These are phyloP conservation scores for Anastatica hierochuntica DNA, from an alignment of 345 rosid genomes.

Conservation along the genomic window DNA sequence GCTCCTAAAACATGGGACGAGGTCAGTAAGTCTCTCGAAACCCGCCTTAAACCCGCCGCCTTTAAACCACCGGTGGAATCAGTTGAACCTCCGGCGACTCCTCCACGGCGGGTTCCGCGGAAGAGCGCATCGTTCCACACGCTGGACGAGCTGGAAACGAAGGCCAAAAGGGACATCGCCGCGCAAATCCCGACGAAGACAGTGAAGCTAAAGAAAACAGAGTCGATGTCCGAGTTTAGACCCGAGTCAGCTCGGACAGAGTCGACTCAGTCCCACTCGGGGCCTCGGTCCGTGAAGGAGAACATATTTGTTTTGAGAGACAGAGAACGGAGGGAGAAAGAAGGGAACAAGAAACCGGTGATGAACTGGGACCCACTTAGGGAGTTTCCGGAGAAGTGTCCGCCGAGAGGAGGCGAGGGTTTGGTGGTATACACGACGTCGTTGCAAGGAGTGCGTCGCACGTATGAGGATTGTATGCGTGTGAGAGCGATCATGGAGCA, in stretches of 20 bases:
- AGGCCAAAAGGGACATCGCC: slow-evolving; percentile 13
- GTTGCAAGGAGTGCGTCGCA: slow-evolving; percentile 71
- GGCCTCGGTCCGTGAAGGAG: slow-evolving; percentile 45
- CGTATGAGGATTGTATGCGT: slow-evolving; percentile 60
- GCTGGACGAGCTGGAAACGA: slow-evolving; percentile 66
- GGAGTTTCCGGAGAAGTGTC: slow-evolving; percentile 65
- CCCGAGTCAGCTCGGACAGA: slow-evolving; percentile 12
- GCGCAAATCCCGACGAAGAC: slow-evolving; percentile 11
- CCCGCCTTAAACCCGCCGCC: slow-evolving; percentile 40
- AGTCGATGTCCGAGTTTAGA: slow-evolving; percentile 25
- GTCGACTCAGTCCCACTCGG: slow-evolving; percentile 16
- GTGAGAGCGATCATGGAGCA: slow-evolving; percentile 43
- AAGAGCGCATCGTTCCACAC: slow-evolving; percentile 76
- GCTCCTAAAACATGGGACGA: slow-evolving; percentile 89
- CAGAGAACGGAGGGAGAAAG: slow-evolving; percentile 53
- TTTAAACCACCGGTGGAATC: neutral
- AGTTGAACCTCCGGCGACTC: slow-evolving; percentile 18
- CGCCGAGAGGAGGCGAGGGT: slow-evolving; percentile 56
- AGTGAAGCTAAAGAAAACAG: slow-evolving; percentile 31
- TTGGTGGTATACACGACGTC: slow-evolving; percentile 86
- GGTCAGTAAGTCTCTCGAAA: slow-evolving; percentile 70
- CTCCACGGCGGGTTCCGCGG: slow-evolving; percentile 24
- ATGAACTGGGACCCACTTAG: slow-evolving; percentile 59
- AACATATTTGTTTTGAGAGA: slow-evolving; percentile 58
- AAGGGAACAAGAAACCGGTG: slow-evolving; percentile 43